Percentiles rank a stretch among this genome's conserved stretches.
Conservation (phyloP, 1,284 basidiomycete genomes). For the Anthracocystis setariae region DNA sequence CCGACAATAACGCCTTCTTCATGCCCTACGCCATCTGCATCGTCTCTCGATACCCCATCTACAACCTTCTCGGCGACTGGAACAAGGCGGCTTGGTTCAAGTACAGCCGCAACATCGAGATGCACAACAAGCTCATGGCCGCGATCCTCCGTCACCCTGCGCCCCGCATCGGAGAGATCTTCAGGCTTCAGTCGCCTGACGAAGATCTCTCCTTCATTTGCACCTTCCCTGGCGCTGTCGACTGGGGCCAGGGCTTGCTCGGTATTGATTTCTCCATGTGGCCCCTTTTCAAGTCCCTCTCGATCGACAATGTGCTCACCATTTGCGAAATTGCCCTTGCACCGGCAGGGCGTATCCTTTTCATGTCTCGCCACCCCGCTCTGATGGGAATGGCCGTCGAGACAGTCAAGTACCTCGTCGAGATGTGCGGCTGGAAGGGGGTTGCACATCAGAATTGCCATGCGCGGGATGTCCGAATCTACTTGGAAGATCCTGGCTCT, state of each 20-base stretch:
- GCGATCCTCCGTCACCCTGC: conserved; percentile 65
- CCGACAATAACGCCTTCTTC: conserved; percentile 60
- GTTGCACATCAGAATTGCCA: conserved; percentile 73
- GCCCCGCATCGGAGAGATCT: conserved; percentile 61
- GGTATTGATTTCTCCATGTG: conserved; percentile 84
- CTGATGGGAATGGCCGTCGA: conserved; percentile 89
- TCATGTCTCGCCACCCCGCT: conserved; percentile 87
- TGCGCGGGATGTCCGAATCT: conserved; percentile 87
- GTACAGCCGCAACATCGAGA: conserved; percentile 67
- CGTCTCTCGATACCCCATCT: conserved; percentile 64
- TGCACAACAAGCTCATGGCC: conserved; percentile 68
- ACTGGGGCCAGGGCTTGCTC: conserved; percentile 69
- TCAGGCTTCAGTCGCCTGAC: conserved; percentile 52
- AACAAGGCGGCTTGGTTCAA: conserved; percentile 68
- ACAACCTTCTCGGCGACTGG: conserved; percentile 66
- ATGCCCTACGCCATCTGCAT: conserved; percentile 66
- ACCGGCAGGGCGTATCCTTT: conserved; percentile 89
- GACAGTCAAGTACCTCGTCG: conserved; percentile 90
- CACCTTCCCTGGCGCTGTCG: conserved; percentile 69
- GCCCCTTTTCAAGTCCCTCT: conserved; percentile 93
- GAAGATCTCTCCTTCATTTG: conserved; percentile 65
- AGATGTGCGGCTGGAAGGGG: conserved; percentile 92
- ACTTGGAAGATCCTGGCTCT: conserved; percentile 76
- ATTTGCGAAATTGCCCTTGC: conserved; percentile 93
- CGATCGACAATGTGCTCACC: conserved; percentile 91